Base-by-base conservation (phyloP, 768 basidiomycete genomes). In the Pulveroboletus sp. region DNA sequence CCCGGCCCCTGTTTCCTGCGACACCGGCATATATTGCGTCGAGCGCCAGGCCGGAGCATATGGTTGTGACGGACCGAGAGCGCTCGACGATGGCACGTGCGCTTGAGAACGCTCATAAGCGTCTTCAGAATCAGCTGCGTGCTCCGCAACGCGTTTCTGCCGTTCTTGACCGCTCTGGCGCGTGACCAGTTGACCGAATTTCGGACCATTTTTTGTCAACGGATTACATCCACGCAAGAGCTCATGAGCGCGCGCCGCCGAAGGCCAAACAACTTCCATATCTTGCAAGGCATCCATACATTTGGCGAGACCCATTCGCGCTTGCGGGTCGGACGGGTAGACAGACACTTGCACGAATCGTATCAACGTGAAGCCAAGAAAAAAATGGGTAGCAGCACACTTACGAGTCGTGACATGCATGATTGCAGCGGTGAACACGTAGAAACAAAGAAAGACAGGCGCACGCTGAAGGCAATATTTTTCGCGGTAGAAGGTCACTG, bases 181-280 rank as follows among this genome's bases (percentile, higher is more conserved):
- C 10, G 55, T 49, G 12, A 54, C 47, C 2, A 55, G 34, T 29
- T 56, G 57, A n/a, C 49, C 56, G 4, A 43, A 34, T 13, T 30
- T 45, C 50, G 32, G 55, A 46, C 5, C 13, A 19, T 41, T 41
- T 38, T 49, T 57, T 48, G 52, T 54, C 27, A 59, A 30, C 2
- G 65, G 62, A 61, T 83, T 81, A 31, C 82, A 76, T 35, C 85
- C 86, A 36, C 77, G 76, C 42, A 91, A 76, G 17, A 91, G 80
- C 60, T 86, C 83, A 43, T 82, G 74, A 5, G 86, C 86, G 16
- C 89, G 82, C 10, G 75, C 81, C 4, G 89, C 89, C 52, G 81
- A 81, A 1, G 88, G 88, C 89, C 89, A 91, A 22, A 84, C 72
- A 31, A 76, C 69, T 43, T 81, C 76, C 82, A 90, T 86, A 19